Base-by-base conservation (phyloP, 257 asterid species). In the Fraxinus cuspidata region DNA sequence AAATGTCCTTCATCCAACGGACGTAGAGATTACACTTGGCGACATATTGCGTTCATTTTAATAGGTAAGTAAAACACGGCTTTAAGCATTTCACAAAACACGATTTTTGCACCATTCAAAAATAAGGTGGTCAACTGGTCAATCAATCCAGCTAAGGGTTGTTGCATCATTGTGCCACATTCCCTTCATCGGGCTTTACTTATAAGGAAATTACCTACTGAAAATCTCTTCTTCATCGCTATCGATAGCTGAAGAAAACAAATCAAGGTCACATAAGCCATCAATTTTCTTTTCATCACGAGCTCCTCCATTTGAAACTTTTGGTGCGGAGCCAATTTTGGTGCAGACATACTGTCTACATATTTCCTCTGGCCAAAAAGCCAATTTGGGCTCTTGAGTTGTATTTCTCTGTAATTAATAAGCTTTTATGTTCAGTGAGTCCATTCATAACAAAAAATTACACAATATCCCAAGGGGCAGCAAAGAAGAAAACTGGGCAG, bases 371-470 rank as follows among this genome's bases (percentile, higher is more conserved):
- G 98, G 71, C 97, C 99, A 64, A 94, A 94, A 73, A 94, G 94
- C 97, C 99, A 94, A 78, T 92, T 94, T 0, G 99, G 99, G 86
- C 97, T 94, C 88, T 86, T 94, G 70, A 94, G 96, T 82, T 94
- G 99, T 87, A 91, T 89, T 82, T 92, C 97, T 5, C 99, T 94
- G 95, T 85, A 80, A 75, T 73, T 75, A 47, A 70, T 31, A 71
- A 68, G 44, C 42, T 65, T 70, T n/a, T 13, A 64, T 56, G 70
- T 49, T 68, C 47, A 64, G 34, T 44, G 80, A 74, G 35, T 53
- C 76, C 66, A 78, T 13, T 74, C 38, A 4, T 51, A 11, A 28
- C 10, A 78, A 16, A 19, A 60, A 47, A 70, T 38, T 37, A 5
- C 64, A 60, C 49, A 29, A 68, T 38, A 27, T 21, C 51, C 76